Base-by-base conservation (phyloP, 2,329 filamentous ascomycete genomes). In the Pseudogymnoascus sp. region DNA sequence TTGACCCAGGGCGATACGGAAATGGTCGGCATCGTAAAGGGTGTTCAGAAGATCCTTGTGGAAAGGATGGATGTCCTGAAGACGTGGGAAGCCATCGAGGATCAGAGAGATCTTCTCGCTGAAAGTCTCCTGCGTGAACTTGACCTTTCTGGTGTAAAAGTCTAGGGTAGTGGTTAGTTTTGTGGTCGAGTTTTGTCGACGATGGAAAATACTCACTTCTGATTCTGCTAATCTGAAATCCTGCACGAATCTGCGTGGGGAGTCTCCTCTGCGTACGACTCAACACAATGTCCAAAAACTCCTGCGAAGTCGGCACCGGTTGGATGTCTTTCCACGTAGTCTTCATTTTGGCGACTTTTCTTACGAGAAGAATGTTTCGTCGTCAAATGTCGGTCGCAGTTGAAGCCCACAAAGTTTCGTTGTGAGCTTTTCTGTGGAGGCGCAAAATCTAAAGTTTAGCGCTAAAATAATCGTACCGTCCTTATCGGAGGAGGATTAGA, bases 101-200 rank as follows among this genome's bases (percentile, higher is more conserved):
- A 97, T 97, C 66, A 88, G 85, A 70, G 86, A 86, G 70, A 99
- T 87, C 79, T 98, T 98, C 77, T 99, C 95, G 69, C 88, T 87
- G 78, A 97, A 97, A 45, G 93, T 98, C 80, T 99, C 95, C 74
- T 93, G 89, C 5, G 95, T 97, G 79, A 92, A 99, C 79, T 98
- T 98, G 83, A 97, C 93, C 79, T 98, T 98, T 76, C 95, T 84
- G 54, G 93, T 97, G 78, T 98, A 98, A 80, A 98, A 98, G 61
- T 86, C 89, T 88, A 69, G 5, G 37, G 25, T n/a, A n/a, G 34
- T 43, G 11, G 64, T 70, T 61, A 74, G 65, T 63, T 62, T 62
- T 67, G 28, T 16, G 61, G 41, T n/a, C 5, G 63, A 10, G 11
- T 16, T 34, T 21, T 34, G 51, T 57, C 51, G 28, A 34, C n/a